Base-by-base conservation (phyloP, 495 filamentous ascomycete genomes). In the Pseudoneurospora amorphoporcata region DNA sequence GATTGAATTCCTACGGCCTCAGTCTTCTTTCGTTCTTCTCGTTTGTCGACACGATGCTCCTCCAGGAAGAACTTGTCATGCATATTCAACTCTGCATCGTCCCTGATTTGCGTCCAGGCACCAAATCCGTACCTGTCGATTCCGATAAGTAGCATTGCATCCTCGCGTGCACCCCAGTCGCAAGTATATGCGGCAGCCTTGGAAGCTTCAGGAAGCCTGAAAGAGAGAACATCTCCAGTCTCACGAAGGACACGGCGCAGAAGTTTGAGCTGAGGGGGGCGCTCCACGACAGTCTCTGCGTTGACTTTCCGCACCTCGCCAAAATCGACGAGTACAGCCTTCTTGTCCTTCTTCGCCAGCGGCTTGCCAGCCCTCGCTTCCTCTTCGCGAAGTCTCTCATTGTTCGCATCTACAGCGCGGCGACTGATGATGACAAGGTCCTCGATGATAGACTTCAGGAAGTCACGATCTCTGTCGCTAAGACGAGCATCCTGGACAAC, bases 21-120 rank as follows among this genome's bases (percentile, higher is more conserved):
- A 1, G 84, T 88, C 75, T 93, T 92, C 73, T 85, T 87, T 19
- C 95, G 92, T 76, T 97, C 93, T 74, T 94, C 94, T 77, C 98
- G 98, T 80, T 96, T 92, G 79, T 95, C 96, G 32, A 98, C 95
- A n/a, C 94, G 92, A 79, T 98, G 94, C 77, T 99, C 95, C 79
- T 99, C 95, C 7, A 99, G 80, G 83, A 96, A 99, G 79, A 98
- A 94, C 78, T 97, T 98, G 74, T 97, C 95, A 3, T 85, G 85
- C 82, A 99, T 90, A 5, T 87, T 90, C 19, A 99, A 87, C 69
- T 97, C 94, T 6, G 88, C 84, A 77, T 99, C 95, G 75, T 98
- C 96, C 10, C 95, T 90, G 76, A 99, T 98, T 73, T 92, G 88
- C 4, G 88, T 86, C 95, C 95, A 99, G 19, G 94, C 93, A 70